Base-by-base conservation (phyloP, 208 protist genomes). In the Trypanosoma brucei region DNA sequence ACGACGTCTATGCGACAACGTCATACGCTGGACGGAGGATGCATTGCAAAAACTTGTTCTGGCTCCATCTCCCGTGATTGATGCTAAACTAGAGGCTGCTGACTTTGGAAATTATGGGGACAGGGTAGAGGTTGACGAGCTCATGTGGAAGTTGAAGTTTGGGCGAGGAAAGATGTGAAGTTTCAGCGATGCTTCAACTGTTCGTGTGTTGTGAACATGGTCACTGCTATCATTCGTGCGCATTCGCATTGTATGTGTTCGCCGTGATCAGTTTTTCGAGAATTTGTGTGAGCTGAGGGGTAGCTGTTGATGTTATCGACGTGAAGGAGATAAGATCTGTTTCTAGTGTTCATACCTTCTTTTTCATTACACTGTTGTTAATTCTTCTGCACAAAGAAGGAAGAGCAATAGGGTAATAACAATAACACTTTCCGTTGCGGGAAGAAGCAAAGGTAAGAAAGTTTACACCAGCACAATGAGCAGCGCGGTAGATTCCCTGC, bases 401-500 rank as follows among this genome's bases (percentile, higher is more conserved):
- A 46, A 11, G 11, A 11, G 11, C 11, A 46, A 11, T 14, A 46
- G 11, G 42, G 42, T 14, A 46, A 11, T 22, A 22, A 22, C 22
- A 22, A 22, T 22, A 22, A 22, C 0, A 22, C 22, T 22, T 22
- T 22, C 22, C 22, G 22, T 22, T 22, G 22, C 22, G 22, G 22
- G 22, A 22, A 22, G 22, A 22, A 22, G 22, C 22, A 46, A 37
- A 54, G 46, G 2, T 9, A 45, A 34, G 22, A 42, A 39, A 50
- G 3, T 33, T n/a, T 13, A 62, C 37, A 62, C 8, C 14, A 36
- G 14, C 54, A 60, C 14, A 8, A 75, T 69, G 62, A 75, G 46
- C 69, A 83, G 54, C 50, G 72, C 90, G 52, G 78, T 96, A 65
- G 86, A 92, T 30, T 40, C 82, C n/a, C 66, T 96, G 31, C 74